Conservation (phyloP, 75 land plant genomes). For the Azolla pinnata region DNA sequence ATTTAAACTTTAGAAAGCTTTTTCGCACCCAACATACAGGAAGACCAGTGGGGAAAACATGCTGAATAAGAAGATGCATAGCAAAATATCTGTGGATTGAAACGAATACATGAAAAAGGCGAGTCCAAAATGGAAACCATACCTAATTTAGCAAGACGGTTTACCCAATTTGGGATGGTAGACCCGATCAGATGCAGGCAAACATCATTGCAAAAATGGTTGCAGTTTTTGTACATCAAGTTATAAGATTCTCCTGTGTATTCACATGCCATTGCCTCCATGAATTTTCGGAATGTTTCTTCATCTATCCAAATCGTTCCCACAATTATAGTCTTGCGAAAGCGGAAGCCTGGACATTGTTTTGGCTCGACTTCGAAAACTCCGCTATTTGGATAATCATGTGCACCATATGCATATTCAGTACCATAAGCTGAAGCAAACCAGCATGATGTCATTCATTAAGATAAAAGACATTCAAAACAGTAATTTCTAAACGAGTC, state of each 20-base stretch:
- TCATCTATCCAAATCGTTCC: conserved; percentile 24
- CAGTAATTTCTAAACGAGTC: too few species aligned
- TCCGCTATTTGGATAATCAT: conserved; percentile 35
- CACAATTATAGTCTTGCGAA: conserved; percentile 32
- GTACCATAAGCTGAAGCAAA: conserved; percentile 39
- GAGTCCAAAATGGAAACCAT: neutral
- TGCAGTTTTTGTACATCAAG: conserved; percentile 39
- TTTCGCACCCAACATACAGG: neutral
- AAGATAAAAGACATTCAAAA: too few species aligned
- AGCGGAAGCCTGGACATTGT: conserved; percentile 35
- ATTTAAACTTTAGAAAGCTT: neutral
- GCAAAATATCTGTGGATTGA: too few species aligned
- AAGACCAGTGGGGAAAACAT: too few species aligned
- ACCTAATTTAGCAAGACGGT: conserved; percentile 41
- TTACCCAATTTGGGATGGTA: conserved; percentile 41
- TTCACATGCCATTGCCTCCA: conserved; percentile 21
- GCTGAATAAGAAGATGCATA: too few species aligned
- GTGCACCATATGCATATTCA: conserved; percentile 48
- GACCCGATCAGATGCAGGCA: conserved; percentile 24
- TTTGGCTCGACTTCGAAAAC: conserved; percentile 41
- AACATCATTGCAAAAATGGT: conserved; percentile 42
- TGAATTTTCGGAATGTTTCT: conserved; percentile 17
- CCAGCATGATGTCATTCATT: too few species aligned
- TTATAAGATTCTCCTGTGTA: conserved; percentile 38
- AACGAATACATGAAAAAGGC: neutral